These are phyloP conservation scores for Trichoderma sp. DNA, from an alignment of 2,329 filamentous ascomycete species.

Conservation along the genomic window DNA sequence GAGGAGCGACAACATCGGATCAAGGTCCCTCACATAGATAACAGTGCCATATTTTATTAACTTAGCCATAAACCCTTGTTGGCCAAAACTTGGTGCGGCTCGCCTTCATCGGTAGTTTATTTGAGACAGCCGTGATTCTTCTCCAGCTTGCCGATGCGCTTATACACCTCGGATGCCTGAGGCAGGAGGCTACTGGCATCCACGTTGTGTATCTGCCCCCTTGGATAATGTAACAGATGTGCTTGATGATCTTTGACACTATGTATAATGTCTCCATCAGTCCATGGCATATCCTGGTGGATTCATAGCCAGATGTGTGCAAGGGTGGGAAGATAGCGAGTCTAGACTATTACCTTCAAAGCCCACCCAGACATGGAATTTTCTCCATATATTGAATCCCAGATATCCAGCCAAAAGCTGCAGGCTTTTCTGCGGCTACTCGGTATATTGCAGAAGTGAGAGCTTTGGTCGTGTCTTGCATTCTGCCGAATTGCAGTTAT, in stretches of 20 bases:
- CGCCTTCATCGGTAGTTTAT: background rate
- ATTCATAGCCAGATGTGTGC: background rate
- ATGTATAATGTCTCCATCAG: background rate
- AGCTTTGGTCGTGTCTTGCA: background rate
- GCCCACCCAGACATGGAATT: background rate
- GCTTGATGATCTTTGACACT: background rate
- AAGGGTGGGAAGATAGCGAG: too few relatives aligned
- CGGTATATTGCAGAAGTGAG: background rate
- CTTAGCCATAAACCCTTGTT: too few relatives aligned
- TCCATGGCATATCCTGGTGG: accelerated
- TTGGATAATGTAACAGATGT: background rate
- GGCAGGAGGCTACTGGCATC: background rate
- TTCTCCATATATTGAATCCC: background rate
- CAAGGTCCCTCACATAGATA: background rate
- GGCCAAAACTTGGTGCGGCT: background rate
- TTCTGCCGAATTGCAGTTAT: background rate
- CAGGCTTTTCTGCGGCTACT: background rate
- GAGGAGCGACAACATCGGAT: background rate
- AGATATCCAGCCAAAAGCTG: background rate
- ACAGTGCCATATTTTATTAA: background rate
- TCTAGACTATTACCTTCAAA: background rate
- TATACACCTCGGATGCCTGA: background rate
- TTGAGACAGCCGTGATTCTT: background rate
- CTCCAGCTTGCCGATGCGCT: background rate
- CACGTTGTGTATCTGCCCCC: background rate